Evolutionary conservation across 2,329 filamentous ascomycete genomes (phyloP).

Genomic region (Alternaria incomplexa): DNA sequence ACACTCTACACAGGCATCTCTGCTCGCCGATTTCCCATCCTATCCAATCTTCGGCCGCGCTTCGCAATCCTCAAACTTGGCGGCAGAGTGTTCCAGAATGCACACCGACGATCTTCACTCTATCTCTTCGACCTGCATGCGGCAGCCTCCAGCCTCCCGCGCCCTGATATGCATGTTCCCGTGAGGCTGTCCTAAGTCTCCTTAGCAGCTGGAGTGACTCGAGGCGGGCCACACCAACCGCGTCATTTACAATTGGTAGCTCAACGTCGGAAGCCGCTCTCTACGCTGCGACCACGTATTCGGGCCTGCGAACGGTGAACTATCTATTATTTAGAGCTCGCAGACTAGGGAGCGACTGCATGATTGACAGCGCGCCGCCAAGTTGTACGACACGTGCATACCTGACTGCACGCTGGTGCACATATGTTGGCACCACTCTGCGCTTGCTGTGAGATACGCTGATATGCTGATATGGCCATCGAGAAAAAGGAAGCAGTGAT

Average conservation of each 20-base stretch:
- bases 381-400: constrained; percentile 2
- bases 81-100: not conserved
- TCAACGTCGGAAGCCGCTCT: not conserved
- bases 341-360: constrained; percentile 1
- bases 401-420: not conserved
- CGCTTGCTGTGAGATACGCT: not conserved
- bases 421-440: not conserved
- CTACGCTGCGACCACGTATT: constrained; percentile 20
- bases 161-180: constrained; percentile 12
- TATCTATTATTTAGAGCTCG: constrained; percentile 6
- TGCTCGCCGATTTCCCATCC: not conserved
- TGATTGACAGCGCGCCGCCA: constrained; percentile 6
- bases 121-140: constrained; percentile 1
- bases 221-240: not conserved
- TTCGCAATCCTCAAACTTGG: not conserved
- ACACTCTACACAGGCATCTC: not conserved
- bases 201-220: not conserved
- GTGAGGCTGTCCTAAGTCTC: constrained; percentile 9
- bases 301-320: constrained; percentile 4
- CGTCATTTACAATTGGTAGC: not conserved
- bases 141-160: constrained; percentile 9
- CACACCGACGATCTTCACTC: constrained; percentile 8
- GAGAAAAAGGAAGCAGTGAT: constrained; percentile 5
- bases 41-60: not conserved
- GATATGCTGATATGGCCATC: not conserved